Evolutionary conservation across 1,284 basidiomycete species (phyloP), one percentile per base, ranked within the genome.

Genomic region (Puccinia polysora): DNA sequence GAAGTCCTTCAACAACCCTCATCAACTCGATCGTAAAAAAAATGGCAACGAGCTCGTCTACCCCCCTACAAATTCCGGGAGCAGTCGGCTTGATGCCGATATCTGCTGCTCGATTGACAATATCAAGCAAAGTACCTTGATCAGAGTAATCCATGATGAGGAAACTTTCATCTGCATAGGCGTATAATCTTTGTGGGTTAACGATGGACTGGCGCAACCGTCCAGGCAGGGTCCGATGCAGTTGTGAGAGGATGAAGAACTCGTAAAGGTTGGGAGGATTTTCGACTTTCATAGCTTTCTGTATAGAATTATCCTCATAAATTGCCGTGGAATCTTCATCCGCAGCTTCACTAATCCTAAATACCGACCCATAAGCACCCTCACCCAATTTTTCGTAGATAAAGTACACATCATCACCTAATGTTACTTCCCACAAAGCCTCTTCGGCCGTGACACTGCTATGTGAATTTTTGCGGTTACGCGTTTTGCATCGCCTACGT

Each of bases 11-110:
- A 59, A 97, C 81, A 12, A 90, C 82, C 23, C 88, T 87, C 63
- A 97, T 81, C 20, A 98, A 85, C 80, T 98, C 95, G 77, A 94
- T 85, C 34, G 88, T 84, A 84, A 98, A 98, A 84, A 98, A 99
- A 79, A 96, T 86, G 64, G 92, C 92, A 56, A 98, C 84, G 6
- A 96, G 85, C 78, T 99, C 96, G 77, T 97, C 95, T 30, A 98
- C 82, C 0, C 83, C 83, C 0, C 77, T 75, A 0, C 78, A 74
- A 1, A 77, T 77, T 4, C 79, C 79, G 12, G 78, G 74, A 4
- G 75, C 75, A 0, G 79, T 75, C 5, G 82, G 80, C 0, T 79
- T 81, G 77, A 89, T 88, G 6, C 85, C 89, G 1, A 86, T 85
- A 0, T 84, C 79, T 0, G 82, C 83, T 0, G 92, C 90, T 65